phyloP scores from a whole-genome alignment of 2,329 filamentous ascomycete species.

The Knufia petricola region DNA sequence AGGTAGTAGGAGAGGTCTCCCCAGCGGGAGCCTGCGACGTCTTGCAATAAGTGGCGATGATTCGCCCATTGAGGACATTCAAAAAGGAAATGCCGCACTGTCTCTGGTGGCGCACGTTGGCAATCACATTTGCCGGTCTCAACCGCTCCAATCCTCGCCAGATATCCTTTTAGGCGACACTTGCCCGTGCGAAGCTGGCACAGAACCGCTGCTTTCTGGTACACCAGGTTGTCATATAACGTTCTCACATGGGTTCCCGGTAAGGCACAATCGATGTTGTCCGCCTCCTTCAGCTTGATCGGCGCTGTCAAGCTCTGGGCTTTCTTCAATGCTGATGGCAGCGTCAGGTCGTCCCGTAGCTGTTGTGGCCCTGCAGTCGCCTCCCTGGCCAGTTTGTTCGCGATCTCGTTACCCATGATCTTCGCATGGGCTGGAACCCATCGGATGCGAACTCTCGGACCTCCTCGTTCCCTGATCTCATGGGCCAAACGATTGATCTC shows the following conservation, averaged over 20 bases:
- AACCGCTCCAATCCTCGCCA: neutral
- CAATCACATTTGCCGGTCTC: slow-evolving; percentile 6
- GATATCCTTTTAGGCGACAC: slow-evolving; percentile 2
- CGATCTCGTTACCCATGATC: too few species aligned
- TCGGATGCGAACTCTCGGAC: too few species aligned
- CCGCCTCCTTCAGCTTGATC: neutral
- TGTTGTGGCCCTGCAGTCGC: neutral
- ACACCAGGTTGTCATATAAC: neutral
- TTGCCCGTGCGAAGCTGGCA: slow-evolving; percentile 6
- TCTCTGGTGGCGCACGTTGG: slow-evolving; percentile 2
- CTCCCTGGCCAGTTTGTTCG: neutral
- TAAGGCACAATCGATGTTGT: neutral
- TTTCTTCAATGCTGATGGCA: neutral
- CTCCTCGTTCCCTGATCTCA: too few species aligned
- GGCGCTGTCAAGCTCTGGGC: neutral
- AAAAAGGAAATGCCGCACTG: slow-evolving; percentile 6
- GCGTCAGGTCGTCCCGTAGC: neutral
- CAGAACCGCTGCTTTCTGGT: neutral
- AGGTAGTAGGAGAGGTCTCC: neutral
- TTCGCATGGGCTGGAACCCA: too few species aligned
- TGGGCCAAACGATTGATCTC: neutral
- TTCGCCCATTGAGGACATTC: slow-evolving; percentile 4
- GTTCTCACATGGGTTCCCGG: neutral
- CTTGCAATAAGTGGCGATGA: neutral
- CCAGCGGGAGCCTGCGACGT: too few species aligned